These are phyloP conservation scores for Apophysomyces sp. DNA, from an alignment of 371 early-diverging fungal genomes.

Conservation along the genomic window DNA sequence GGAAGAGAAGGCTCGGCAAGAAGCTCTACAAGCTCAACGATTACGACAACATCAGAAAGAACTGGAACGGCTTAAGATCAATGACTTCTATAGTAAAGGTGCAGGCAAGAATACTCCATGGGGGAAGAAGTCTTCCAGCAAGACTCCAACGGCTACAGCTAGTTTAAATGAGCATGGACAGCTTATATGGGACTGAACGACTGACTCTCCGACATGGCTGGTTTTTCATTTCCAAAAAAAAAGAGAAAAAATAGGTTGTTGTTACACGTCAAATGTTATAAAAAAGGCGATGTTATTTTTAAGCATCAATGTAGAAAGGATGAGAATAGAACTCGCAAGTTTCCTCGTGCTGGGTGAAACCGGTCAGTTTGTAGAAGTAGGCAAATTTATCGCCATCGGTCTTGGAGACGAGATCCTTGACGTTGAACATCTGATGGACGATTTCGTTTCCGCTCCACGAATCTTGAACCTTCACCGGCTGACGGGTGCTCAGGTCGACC, in stretches of 20 bases:
- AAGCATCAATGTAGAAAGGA: conserved; percentile 42
- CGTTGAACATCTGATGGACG: conserved; percentile 29
- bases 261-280: conserved; percentile 2
- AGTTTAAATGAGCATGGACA: conserved; percentile 16
- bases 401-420: conserved; percentile 36
- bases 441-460: conserved; percentile 31
- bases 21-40: conserved; percentile 47
- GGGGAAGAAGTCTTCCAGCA: conserved; percentile 13
- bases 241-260: background rate
- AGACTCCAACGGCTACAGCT: conserved; percentile 3
- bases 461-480: conserved; percentile 30
- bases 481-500: conserved; percentile 33
- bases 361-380: conserved; percentile 40
- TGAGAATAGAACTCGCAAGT: conserved; percentile 44
- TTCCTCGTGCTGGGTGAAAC: conserved; percentile 42
- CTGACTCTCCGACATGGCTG: background rate
- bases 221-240: background rate
- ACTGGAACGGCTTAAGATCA: conserved; percentile 29
- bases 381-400: conserved; percentile 30
- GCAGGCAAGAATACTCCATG: conserved; percentile 42
- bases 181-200: conserved; percentile 14
- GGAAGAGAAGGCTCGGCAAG: conserved; percentile 35
- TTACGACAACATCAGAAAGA: conserved; percentile 50
- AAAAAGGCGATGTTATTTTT: conserved; percentile 5
- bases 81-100: conserved; percentile 43